phyloP scores from a whole-genome alignment of 106 monocot genomes.

The Dioscorea dumetorum region DNA sequence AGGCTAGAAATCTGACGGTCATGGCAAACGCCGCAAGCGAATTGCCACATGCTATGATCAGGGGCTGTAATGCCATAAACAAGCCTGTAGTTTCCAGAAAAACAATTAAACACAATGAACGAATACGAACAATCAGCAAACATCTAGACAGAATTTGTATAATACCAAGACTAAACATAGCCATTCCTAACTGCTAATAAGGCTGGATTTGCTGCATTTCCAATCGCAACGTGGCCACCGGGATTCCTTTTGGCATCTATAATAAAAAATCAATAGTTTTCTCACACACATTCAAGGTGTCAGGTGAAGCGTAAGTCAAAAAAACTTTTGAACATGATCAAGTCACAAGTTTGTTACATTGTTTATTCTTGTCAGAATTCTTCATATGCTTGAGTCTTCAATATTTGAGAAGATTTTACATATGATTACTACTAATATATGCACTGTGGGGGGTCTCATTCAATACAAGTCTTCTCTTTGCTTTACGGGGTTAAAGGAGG shows the following conservation, averaged over 20 bases:
- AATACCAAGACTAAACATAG: constrained; percentile 54
- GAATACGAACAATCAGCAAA: not conserved
- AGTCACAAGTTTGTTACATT: not conserved
- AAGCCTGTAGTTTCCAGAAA: constrained; percentile 4
- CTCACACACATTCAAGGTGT: no score
- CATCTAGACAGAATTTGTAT: no score
- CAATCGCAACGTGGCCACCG: constrained; percentile 90
- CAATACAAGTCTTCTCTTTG: not conserved
- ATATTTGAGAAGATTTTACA: no score
- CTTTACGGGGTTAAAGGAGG: not conserved
- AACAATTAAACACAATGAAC: not conserved
- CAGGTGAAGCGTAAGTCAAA: no score
- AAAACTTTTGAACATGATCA: not conserved
- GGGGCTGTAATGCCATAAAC: constrained; percentile 26
- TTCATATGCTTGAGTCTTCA: no score
- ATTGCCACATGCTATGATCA: constrained; percentile 27
- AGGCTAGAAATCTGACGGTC: constrained; percentile 18
- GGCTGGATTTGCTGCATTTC: constrained; percentile 87
- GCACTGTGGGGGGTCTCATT: no score
- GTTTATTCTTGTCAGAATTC: no score
- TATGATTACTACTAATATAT: no score
- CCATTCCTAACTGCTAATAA: constrained; percentile 63
- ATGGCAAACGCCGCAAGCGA: constrained; percentile 18
- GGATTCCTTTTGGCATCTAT: constrained; percentile 95
- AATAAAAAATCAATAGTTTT: not conserved